Percentiles rank a stretch among this genome's conserved stretches.
Conservation (phyloP, 129 eudicot genomes). For the Saposhnikovia divaricata region DNA sequence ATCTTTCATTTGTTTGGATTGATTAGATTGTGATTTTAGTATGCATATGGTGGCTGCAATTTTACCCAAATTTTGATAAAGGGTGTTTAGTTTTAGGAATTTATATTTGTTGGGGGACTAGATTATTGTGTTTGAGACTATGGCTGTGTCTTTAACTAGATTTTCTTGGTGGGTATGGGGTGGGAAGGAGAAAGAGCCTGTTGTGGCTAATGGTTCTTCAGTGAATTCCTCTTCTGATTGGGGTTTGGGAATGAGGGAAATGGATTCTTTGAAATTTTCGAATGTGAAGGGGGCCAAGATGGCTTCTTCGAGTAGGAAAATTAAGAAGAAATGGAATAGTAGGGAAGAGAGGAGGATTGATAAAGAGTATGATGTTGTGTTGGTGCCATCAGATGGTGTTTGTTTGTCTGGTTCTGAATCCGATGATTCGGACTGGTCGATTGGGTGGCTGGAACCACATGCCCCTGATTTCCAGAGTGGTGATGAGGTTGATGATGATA, state of each 20-base stretch:
- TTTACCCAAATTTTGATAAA: not conserved
- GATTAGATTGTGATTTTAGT: not conserved
- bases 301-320: constrained; percentile 31
- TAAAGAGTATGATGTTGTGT: constrained; percentile 45
- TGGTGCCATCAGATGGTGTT: constrained; percentile 55
- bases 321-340: constrained; percentile 45
- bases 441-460: constrained; percentile 63
- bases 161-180: constrained; percentile 45
- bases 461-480: constrained; percentile 53
- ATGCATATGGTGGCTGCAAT: not conserved
- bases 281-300: constrained; percentile 26
- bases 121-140: not conserved
- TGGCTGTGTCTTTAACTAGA: constrained; percentile 35
- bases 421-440: constrained; percentile 64
- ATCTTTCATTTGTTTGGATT: constrained; percentile 1
- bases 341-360: constrained; percentile 50
- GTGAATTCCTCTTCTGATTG: constrained; percentile 24
- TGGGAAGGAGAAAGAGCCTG: constrained; percentile 44
- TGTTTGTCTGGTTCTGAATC: constrained; percentile 54
- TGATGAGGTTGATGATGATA: constrained; percentile 41
- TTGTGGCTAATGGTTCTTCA: constrained; percentile 24
- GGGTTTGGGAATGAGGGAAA: constrained; percentile 39
- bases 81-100: not conserved
- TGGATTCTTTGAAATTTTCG: constrained; percentile 35
- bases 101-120: not conserved